Percentiles rank a stretch among this genome's conserved stretches.
Conservation (phyloP, 148 eudicot genomes). For the Selenicereus undatus region DNA sequence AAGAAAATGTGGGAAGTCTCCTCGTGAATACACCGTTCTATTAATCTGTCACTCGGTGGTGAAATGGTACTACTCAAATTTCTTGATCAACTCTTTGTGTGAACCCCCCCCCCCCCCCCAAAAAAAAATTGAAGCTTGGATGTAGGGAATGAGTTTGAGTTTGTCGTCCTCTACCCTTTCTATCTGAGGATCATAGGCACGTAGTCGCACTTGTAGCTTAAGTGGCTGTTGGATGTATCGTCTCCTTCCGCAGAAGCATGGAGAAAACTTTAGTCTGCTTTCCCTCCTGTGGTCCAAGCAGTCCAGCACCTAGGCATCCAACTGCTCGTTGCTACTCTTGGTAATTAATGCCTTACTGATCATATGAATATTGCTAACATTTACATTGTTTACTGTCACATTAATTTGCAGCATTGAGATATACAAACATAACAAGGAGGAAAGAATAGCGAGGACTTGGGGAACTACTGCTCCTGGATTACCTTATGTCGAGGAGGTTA, state of each 20-base stretch:
- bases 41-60: neutral
- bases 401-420: conserved; percentile 70
- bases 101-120: neutral
- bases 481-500: conserved; percentile 81
- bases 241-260: too few relatives aligned
- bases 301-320: too few relatives aligned
- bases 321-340: neutral
- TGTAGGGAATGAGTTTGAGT: too few relatives aligned
- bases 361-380: neutral
- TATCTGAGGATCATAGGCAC: too few relatives aligned
- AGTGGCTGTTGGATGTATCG: too few relatives aligned
- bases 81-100: neutral
- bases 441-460: conserved; percentile 90
- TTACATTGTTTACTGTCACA: neutral
- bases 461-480: conserved; percentile 91
- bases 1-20: neutral
- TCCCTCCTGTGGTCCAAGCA: too few relatives aligned
- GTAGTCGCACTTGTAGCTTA: too few relatives aligned
- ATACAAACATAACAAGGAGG: conserved; percentile 95
- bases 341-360: neutral
- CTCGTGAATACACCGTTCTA: neutral
- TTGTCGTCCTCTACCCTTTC: too few relatives aligned
- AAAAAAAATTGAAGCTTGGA: too few relatives aligned
- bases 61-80: neutral
- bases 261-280: too few relatives aligned